These are phyloP conservation scores for Paecilomyces sp. DNA, from an alignment of 2,329 filamentous ascomycete genomes.

Conservation along the genomic window DNA sequence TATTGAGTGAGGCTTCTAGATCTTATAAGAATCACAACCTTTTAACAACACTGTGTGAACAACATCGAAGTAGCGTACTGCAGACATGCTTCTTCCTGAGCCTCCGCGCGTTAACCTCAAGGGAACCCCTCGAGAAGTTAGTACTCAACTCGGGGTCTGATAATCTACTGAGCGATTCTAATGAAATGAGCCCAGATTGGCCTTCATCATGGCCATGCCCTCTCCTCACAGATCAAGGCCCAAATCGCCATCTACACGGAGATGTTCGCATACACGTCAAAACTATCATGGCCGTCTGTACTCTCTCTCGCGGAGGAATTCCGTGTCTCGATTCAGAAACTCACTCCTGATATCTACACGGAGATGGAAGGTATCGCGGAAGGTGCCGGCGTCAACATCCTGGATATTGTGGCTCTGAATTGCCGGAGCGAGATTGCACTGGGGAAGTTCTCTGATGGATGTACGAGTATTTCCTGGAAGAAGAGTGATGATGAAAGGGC, in stretches of 20 bases:
- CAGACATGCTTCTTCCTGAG: neutral
- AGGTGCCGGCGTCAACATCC: conserved; percentile 40
- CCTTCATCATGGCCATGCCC: conserved; percentile 36
- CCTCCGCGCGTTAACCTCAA: neutral
- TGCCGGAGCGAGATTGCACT: conserved; percentile 55
- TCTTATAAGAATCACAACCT: too few species aligned
- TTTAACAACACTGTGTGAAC: too few species aligned
- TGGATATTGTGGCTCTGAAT: conserved; percentile 52
- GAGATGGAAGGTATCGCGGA: conserved; percentile 49
- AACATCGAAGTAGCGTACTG: too few species aligned
- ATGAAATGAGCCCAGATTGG: conserved; percentile 36
- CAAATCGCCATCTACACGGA: conserved; percentile 42
- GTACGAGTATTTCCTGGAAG: conserved; percentile 49
- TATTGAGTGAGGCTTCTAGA: too few species aligned
- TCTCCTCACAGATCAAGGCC: conserved; percentile 32
- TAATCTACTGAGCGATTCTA: neutral
- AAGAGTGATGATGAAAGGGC: conserved; percentile 28
- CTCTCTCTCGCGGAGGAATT: conserved; percentile 42
- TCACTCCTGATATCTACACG: conserved; percentile 30
- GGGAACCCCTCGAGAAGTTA: neutral
- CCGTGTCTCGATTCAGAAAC: conserved; percentile 33
- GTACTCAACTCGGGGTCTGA: neutral
- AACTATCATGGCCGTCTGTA: conserved; percentile 41
- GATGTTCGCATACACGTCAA: conserved; percentile 42
- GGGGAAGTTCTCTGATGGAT: conserved; percentile 51